Evolutionary conservation across 305 asterid species (phyloP).

Genomic region (Solanum aculeatissimum): DNA sequence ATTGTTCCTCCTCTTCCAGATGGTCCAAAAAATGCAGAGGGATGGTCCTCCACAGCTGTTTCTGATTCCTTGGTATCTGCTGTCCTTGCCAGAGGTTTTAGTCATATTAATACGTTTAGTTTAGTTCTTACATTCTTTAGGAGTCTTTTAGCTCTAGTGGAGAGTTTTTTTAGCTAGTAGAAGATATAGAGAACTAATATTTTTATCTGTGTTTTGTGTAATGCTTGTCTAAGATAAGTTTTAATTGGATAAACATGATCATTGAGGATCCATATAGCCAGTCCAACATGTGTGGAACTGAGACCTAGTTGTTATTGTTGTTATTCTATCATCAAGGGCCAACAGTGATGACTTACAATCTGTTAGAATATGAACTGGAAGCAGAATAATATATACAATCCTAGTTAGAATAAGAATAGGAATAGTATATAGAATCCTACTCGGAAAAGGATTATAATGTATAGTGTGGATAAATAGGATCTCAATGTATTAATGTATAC

Average conservation of each 20-base stretch:
- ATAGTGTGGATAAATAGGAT: too few relatives aligned
- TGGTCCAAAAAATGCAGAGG: background rate
- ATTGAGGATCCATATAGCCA: background rate
- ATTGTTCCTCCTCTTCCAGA: background rate
- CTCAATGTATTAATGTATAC: too few relatives aligned
- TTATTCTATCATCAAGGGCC: background rate
- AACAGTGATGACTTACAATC: background rate
- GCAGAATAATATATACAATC: too few relatives aligned
- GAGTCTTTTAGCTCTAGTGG: background rate
- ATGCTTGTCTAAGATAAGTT: background rate
- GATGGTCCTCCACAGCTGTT: background rate
- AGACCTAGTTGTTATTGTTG: background rate
- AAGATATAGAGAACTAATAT: background rate
- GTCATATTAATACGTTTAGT: background rate
- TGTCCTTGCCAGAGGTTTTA: background rate
- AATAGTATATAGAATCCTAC: too few relatives aligned
- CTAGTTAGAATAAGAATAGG: too few relatives aligned
- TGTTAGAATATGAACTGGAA: too few relatives aligned
- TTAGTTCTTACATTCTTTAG: background rate
- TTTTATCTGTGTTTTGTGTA: background rate
- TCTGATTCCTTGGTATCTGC: background rate
- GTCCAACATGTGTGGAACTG: background rate
- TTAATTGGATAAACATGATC: background rate
- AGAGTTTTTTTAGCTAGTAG: background rate
- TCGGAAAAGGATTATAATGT: too few relatives aligned